A percentile compares a stretch with the other conserved stretches of the same genome.
These are phyloP conservation scores for Entrophospora sp. DNA, from an alignment of 192 early-diverging fungal genomes.

Conservation along the genomic window DNA sequence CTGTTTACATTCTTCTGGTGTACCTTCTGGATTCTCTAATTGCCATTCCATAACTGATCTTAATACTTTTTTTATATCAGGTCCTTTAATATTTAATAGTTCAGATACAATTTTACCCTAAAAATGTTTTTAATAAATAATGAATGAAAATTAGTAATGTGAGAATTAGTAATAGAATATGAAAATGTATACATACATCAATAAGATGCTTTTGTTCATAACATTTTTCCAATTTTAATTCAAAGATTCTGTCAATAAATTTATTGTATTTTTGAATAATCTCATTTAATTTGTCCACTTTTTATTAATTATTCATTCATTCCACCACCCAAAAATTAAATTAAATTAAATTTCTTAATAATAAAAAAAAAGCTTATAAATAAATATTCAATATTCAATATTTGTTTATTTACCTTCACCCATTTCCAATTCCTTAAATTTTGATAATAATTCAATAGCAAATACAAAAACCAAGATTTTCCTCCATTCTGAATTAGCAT, in stretches of 20 bases:
- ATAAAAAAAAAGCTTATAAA: background rate
- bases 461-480: constrained; percentile 39
- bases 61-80: constrained; percentile 53
- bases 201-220: constrained; percentile 36
- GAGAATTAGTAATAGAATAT: background rate
- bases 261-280: constrained; percentile 26
- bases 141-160: too few relatives aligned
- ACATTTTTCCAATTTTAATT: constrained; percentile 20
- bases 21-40: constrained; percentile 55
- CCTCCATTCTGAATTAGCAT: constrained; percentile 49
- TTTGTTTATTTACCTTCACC: constrained; percentile 23
- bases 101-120: constrained; percentile 61
- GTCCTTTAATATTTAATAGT: constrained; percentile 64
- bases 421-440: constrained; percentile 21
- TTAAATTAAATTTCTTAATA: background rate
- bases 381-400: background rate
- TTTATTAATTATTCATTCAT: too few relatives aligned
- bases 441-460: constrained; percentile 34
- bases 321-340: background rate
- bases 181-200: constrained; percentile 20
- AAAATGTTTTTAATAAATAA: too few relatives aligned
- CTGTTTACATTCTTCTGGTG: constrained; percentile 49
- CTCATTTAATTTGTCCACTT: background rate
- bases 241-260: constrained; percentile 16
- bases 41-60: constrained; percentile 75